These are phyloP conservation scores for Debaryomyces castellii DNA, from an alignment of 805 yeast genomes.

Conservation along the genomic window DNA sequence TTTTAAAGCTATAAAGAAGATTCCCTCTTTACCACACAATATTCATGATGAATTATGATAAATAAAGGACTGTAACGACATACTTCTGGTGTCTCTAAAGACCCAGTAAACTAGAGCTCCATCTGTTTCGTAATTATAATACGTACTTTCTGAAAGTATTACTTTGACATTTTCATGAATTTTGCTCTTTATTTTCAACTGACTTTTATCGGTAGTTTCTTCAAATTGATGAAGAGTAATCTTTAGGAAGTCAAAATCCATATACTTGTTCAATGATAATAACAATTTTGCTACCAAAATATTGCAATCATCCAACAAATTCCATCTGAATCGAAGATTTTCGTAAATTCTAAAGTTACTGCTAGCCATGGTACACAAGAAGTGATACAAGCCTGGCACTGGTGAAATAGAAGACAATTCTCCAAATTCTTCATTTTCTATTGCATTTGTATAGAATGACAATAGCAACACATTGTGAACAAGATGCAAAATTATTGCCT, in stretches of 20 bases:
- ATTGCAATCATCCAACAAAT: constrained; percentile 15
- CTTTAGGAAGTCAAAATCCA: constrained; percentile 22
- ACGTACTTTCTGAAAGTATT: not conserved
- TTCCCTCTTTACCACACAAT: not conserved
- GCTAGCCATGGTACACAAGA: constrained; percentile 20
- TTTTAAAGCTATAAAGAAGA: no score
- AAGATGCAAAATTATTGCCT: constrained; percentile 18
- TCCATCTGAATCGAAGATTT: constrained; percentile 15
- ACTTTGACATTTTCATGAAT: constrained; percentile 7
- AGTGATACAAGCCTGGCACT: constrained; percentile 21
- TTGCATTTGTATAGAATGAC: constrained; percentile 14
- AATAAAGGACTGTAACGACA: constrained; percentile 14
- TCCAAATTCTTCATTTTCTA: constrained; percentile 10
- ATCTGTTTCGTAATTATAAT: constrained; percentile 15
- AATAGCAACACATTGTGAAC: constrained; percentile 18
- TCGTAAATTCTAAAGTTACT: constrained; percentile 17
- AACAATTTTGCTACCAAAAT: constrained; percentile 14
- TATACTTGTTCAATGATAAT: constrained; percentile 12
- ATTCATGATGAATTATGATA: not conserved
- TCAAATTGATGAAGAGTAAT: constrained; percentile 13
- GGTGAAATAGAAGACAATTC: constrained; percentile 16
- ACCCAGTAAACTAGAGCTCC: constrained; percentile 24
- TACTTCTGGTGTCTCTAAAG: constrained; percentile 21
- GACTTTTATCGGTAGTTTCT: constrained; percentile 8
- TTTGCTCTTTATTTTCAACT: constrained; percentile 5